These are phyloP conservation scores for Boletus rufocinnamomeus DNA, from an alignment of 768 basidiomycete genomes.

Conservation along the genomic window DNA sequence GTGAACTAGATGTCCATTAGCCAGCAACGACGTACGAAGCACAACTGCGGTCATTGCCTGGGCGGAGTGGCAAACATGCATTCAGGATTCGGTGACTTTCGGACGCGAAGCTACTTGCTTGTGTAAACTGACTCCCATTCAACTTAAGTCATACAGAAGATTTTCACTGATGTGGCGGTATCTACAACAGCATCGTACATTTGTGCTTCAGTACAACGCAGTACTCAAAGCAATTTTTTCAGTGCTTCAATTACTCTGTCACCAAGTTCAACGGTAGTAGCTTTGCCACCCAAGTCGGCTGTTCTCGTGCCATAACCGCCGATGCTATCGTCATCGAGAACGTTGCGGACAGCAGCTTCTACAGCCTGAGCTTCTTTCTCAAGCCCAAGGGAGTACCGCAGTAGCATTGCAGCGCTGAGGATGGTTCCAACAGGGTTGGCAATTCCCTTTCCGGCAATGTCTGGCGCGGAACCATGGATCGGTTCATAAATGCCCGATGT, in stretches of 20 bases:
- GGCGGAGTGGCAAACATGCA: not conserved
- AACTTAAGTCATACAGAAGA: not conserved
- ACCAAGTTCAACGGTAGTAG: constrained; percentile 77
- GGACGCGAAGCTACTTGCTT: no score
- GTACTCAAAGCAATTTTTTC: constrained; percentile 50
- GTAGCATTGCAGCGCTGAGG: constrained; percentile 89
- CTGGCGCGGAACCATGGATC: constrained; percentile 93
- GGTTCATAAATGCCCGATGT: constrained; percentile 94
- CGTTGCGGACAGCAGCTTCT: constrained; percentile 88
- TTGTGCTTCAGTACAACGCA: not conserved
- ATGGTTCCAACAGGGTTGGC: constrained; percentile 96
- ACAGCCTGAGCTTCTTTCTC: constrained; percentile 83
- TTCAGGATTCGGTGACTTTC: not conserved
- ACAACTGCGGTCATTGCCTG: not conserved
- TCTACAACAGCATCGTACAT: not conserved
- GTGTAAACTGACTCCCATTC: not conserved
- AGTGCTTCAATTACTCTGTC: constrained; percentile 79
- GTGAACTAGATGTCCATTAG: not conserved
- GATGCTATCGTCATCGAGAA: constrained; percentile 65
- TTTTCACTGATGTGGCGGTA: not conserved
- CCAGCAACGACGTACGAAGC: not conserved
- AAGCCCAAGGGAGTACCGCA: constrained; percentile 92
- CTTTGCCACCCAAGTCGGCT: constrained; percentile 82
- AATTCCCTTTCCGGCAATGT: constrained; percentile 91
- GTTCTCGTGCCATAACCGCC: constrained; percentile 84